phyloP scores from a whole-genome alignment of 208 protist genomes.

The Entamoeba nuttalli region DNA sequence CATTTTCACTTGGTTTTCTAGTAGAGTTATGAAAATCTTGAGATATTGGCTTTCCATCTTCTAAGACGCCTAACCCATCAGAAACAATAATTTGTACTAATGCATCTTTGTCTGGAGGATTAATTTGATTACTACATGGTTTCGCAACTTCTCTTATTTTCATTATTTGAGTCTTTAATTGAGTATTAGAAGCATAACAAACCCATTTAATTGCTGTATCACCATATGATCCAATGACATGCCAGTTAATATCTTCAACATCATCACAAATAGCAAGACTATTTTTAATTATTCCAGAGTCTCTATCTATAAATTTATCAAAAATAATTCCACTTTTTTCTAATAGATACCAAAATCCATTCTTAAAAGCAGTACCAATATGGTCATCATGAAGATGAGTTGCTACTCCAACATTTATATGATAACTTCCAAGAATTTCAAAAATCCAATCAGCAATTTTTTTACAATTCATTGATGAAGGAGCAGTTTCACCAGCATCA shows the following conservation, averaged over 20 bases:
- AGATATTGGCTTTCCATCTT: neutral
- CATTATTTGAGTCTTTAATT: neutral
- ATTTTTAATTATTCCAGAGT: neutral
- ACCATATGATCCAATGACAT: neutral
- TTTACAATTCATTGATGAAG: neutral
- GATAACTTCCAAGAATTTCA: neutral
- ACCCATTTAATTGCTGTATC: neutral
- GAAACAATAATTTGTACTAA: neutral
- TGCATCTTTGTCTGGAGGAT: neutral
- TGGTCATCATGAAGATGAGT: neutral
- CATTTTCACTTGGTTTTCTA: neutral
- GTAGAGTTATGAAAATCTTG: neutral
- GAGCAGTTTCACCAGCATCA: neutral
- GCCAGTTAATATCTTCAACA: neutral
- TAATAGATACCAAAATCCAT: neutral
- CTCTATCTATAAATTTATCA: neutral
- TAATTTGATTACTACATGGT: neutral
- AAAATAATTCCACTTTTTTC: neutral
- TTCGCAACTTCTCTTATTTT: neutral
- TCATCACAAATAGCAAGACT: neutral
- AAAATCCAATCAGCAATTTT: neutral
- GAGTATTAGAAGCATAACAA: neutral
- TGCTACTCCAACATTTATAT: neutral
- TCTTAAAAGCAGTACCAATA: neutral
- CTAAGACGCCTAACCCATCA: neutral